Conservation (phyloP, 1,284 basidiomycete genomes). For the Cryptococcus sp. region DNA sequence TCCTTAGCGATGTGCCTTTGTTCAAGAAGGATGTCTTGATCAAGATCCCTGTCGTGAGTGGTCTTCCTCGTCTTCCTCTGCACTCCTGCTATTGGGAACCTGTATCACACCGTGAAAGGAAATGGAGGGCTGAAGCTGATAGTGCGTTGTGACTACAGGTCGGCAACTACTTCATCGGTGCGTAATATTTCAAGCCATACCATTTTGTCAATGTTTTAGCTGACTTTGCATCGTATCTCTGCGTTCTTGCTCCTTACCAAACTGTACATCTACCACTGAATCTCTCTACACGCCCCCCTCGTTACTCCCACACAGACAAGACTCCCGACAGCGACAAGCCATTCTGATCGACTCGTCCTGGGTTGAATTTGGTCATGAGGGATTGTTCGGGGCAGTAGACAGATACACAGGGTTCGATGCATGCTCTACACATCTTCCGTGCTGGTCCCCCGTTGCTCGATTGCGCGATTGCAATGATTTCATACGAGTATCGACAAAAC, state of each 20-base stretch:
- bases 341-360: conserved; percentile 37
- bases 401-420: background rate
- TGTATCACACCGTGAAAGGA: too few relatives aligned
- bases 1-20: conserved; percentile 49
- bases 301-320: conserved; percentile 35
- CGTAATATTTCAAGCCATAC: conserved; percentile 2
- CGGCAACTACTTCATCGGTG: conserved; percentile 38
- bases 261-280: background rate
- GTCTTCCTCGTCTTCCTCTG: background rate
- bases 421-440: background rate
- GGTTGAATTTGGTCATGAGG: conserved; percentile 2
- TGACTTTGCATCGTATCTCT: background rate
- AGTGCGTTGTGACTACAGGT: conserved; percentile 17
- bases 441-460: background rate
- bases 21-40: conserved; percentile 52
- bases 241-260: conserved; percentile 3
- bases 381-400: background rate
- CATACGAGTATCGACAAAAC: too few relatives aligned
- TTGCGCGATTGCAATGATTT: background rate
- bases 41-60: conserved; percentile 50
- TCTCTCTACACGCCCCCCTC: background rate
- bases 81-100: background rate
- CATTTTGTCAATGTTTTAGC: background rate
- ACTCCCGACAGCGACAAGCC: conserved; percentile 54
- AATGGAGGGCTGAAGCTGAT: background rate